Evolutionary conservation across 768 basidiomycete genomes (phyloP), one percentile per base, ranked within the genome.

Genomic region (Peribolospora kevripleyi): DNA sequence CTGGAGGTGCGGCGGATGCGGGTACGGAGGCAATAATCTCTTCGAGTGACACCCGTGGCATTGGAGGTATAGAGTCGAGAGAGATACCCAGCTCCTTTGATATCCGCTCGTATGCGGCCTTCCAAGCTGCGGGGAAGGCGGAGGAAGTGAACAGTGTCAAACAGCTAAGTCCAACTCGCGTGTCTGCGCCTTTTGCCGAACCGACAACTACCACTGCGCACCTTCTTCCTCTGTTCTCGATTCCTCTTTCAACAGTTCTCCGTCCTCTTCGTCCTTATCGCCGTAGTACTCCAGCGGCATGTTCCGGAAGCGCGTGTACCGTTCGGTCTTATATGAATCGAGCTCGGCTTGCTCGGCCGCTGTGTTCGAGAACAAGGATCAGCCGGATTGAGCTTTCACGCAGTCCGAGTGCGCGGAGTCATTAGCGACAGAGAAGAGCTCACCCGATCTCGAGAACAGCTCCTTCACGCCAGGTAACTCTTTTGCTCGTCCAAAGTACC

Each of bases 401-500:
- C 25, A 53, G 6, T 25, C 41, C 25, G 7, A 51, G 39, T 25
- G 43, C 11, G 37, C 13, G 48, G 8, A 41, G 25, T 25, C 25
- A 45, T 1, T 7, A 14, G 38, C 11, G 38, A 6, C 25, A 45
- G 10, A 50, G 51, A 42, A 48, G 4, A 6, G 42, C 61, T 78
- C 76, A 68, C 86, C 82, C 48, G 80, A 76, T 66, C 80, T 79
- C 65, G 81, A 73, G 64, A 95, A 97, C n/a, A 98, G 75, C 67
- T 97, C 91, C 56, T 81, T 80, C 8, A 95, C 86, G 45, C 91
- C 90, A 0, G 91, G 91, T 2, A 98, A 71, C 54, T 97, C 91
- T 66, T 86, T 91, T 3, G 91, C 87, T 39, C 90, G 81, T 55
- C 90, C 91, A 66, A 98, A 97, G 68, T 95, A 97, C 65, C 88